Conservation (phyloP, 495 filamentous ascomycete genomes). For the Neurospora sp. region DNA sequence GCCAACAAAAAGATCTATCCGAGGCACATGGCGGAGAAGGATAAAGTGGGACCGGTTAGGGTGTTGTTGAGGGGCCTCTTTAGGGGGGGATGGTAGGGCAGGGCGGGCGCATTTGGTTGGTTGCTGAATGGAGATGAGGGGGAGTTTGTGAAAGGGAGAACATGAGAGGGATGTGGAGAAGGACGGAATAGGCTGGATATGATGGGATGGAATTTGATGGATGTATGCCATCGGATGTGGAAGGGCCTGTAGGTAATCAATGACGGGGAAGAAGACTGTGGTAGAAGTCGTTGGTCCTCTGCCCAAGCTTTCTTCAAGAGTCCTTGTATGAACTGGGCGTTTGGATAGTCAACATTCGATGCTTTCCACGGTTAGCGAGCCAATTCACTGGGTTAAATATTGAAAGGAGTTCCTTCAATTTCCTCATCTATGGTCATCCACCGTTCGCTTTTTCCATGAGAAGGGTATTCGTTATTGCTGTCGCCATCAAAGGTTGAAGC, state of each 20-base stretch:
- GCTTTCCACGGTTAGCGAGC: background rate
- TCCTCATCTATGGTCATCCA: background rate
- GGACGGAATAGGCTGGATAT: background rate
- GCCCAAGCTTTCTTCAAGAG: background rate
- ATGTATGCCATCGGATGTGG: background rate
- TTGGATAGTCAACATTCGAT: background rate
- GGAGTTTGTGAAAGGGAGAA: background rate
- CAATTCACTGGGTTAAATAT: background rate
- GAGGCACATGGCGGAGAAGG: slow-evolving; percentile 4
- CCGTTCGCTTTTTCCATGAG: background rate
- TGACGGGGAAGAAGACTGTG: background rate
- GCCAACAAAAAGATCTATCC: slow-evolving; percentile 11
- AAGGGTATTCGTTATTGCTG: background rate
- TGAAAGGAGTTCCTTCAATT: background rate
- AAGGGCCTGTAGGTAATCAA: background rate
- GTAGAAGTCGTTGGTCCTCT: background rate
- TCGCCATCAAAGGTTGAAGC: background rate
- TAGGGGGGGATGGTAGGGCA: background rate
- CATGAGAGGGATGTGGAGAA: background rate
- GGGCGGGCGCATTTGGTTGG: background rate
- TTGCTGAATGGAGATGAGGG: background rate
- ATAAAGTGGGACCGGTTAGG: slow-evolving; percentile 19
- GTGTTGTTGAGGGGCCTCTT: slow-evolving; percentile 5
- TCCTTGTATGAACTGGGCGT: background rate
- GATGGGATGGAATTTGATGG: background rate